Conservation (phyloP, 1,284 basidiomycete species). For the Xerocomus nothofagi region DNA sequence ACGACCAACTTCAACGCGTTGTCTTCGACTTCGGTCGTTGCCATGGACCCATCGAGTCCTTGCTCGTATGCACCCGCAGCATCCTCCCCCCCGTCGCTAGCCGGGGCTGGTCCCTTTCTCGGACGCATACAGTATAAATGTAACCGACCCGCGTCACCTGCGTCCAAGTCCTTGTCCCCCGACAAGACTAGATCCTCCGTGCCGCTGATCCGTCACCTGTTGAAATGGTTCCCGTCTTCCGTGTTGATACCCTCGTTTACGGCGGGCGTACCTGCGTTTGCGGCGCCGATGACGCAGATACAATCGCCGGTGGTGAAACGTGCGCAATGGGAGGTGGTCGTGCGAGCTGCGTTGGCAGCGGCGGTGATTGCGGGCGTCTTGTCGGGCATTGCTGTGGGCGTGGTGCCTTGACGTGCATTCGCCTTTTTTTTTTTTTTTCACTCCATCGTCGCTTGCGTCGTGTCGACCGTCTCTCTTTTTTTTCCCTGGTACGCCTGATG, state of each 20-base stretch:
- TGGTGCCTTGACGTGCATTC: conserved; percentile 24
- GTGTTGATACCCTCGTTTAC: conserved; percentile 48
- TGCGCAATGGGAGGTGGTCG: conserved; percentile 74
- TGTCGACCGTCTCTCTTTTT: too few species aligned
- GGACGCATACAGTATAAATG: conserved; percentile 35
- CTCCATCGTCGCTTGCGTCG: too few species aligned
- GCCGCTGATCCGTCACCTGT: background rate
- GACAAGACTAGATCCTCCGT: conserved; percentile 1
- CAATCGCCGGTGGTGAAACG: conserved; percentile 68
- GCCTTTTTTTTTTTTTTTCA: too few species aligned
- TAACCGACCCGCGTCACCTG: conserved; percentile 11
- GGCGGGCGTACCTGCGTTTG: conserved; percentile 64
- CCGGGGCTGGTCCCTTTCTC: conserved; percentile 8
- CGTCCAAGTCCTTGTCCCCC: background rate
- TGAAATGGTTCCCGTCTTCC: conserved; percentile 16
- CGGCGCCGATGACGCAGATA: conserved; percentile 63
- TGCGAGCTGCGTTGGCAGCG: conserved; percentile 42
- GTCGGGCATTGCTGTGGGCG: conserved; percentile 20
- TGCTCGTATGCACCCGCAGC: background rate
- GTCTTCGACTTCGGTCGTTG: background rate
- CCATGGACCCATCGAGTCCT: background rate
- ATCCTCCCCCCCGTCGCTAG: conserved; percentile 6
- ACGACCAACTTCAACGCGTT: background rate
- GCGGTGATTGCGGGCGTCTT: conserved; percentile 23
- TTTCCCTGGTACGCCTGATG: too few species aligned